These are phyloP conservation scores for Akanthomyces dipterigenus DNA, from an alignment of 2,329 filamentous ascomycete genomes.

Conservation along the genomic window DNA sequence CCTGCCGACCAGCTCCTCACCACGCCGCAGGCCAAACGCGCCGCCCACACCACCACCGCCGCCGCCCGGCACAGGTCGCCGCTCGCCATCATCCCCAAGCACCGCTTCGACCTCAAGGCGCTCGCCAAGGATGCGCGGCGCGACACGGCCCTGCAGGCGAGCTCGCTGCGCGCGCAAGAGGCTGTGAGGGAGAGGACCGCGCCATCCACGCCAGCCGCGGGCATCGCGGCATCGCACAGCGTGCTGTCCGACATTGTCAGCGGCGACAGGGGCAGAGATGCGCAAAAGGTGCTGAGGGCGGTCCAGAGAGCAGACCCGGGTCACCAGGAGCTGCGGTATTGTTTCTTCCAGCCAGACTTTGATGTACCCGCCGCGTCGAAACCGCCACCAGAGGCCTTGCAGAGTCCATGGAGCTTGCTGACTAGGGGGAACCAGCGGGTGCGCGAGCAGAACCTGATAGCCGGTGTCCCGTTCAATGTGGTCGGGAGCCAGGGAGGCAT, in stretches of 20 bases:
- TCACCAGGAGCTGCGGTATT: constrained; percentile 32
- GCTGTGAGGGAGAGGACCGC: constrained; percentile 15
- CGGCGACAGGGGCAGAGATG: constrained; percentile 33
- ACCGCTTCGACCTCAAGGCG: constrained; percentile 57
- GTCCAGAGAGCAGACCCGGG: constrained; percentile 43
- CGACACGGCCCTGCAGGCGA: constrained; percentile 54
- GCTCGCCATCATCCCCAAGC: constrained; percentile 44
- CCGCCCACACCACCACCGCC: constrained; percentile 41
- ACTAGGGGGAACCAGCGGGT: constrained; percentile 34
- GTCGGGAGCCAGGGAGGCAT: constrained; percentile 29
- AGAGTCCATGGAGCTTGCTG: constrained; percentile 42
- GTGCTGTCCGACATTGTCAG: constrained; percentile 26
- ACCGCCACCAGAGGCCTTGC: constrained; percentile 25
- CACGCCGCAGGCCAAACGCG: constrained; percentile 18
- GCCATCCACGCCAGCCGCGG: constrained; percentile 7
- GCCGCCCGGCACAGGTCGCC: constrained; percentile 41
- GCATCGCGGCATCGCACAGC: neutral
- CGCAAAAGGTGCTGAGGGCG: constrained; percentile 39
- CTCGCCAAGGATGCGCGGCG: constrained; percentile 53
- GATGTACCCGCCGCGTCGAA: constrained; percentile 17
- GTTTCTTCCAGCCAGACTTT: constrained; percentile 42
- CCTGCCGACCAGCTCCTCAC: constrained; percentile 9
- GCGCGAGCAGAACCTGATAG: constrained; percentile 53
- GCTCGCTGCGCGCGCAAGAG: constrained; percentile 38
- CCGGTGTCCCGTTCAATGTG: constrained; percentile 54